Base-by-base conservation (phyloP, 352 stramenopile species). In the Globisporangium barbulae region DNA sequence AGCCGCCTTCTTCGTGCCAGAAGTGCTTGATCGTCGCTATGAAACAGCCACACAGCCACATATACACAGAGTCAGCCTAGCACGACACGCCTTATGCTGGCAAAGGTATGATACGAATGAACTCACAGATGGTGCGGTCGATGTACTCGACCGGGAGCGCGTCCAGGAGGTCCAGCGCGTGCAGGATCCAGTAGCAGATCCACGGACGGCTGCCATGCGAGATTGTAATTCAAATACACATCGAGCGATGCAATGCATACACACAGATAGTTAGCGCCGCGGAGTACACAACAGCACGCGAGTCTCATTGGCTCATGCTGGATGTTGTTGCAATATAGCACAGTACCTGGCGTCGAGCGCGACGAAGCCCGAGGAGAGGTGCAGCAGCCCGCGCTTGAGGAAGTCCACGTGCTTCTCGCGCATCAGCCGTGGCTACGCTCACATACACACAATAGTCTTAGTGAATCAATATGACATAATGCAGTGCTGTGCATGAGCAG, bases 121-220 rank as follows among this genome's bases (percentile, higher is more conserved):
- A 41, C 68, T 58, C 28, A 93, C 78, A 59, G 65, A 82, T 80
- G n/a, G 77, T 64, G 44, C 62, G 71, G 25, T 68, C 65, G 1
- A 73, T 74, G 41, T 78, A 60, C 15, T 79, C 67, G 30, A 75
- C 68, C 3, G 76, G 76, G 6, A 97, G 72, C 45, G 78, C 81
- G 33, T 92, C 91, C 50, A 99, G 75, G 21, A 99, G 79, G 74
- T 99, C 95, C 41, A 98, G 79, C 12, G 80, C 82, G 63, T 99
- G 96, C 21, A 99, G 72, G 65, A 98, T 98, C 97, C 97, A 99
- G 74, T 99, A 99, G 21, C 96, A 73, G 60, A 99, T 98, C 97
- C 97, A 99, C 10, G 97, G 94, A 19, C 95, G 92, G 77, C 91
- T 98, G 41, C 12, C 35, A 13, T 41, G 9, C 8, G 9, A 41